Percentiles rank a stretch among this genome's conserved stretches.
These are phyloP conservation scores for Forsythia suspensa DNA, from an alignment of 257 asterid genomes.

Conservation along the genomic window DNA sequence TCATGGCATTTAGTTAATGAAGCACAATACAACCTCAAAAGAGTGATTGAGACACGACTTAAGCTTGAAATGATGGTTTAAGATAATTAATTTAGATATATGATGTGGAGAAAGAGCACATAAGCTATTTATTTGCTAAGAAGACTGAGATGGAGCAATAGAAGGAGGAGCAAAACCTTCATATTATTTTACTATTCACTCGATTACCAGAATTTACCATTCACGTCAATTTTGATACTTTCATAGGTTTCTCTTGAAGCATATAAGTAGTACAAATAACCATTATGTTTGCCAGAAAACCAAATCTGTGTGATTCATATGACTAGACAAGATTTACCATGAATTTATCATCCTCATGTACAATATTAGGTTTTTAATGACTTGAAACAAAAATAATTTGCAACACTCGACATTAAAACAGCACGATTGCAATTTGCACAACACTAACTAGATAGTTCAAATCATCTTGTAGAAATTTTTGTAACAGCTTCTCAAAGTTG, in stretches of 20 bases:
- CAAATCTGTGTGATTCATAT: not conserved
- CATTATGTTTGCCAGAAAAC: not conserved
- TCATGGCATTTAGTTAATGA: too few species aligned
- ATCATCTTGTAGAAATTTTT: conserved; percentile 4
- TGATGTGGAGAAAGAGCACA: not conserved
- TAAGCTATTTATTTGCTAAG: not conserved
- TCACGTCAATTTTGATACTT: not conserved
- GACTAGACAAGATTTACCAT: not conserved
- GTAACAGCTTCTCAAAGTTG: not conserved
- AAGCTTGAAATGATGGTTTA: not conserved
- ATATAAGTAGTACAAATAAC: not conserved
- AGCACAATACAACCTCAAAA: not conserved
- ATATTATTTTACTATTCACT: not conserved
- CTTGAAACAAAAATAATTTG: not conserved
- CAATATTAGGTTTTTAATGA: not conserved
- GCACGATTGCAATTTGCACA: not conserved
- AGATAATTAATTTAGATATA: not conserved
- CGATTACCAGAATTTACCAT: not conserved
- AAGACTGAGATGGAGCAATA: not conserved
- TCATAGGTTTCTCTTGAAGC: not conserved
- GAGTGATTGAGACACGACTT: not conserved
- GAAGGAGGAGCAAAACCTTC: not conserved
- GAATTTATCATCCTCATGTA: not conserved
- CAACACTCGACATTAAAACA: conserved; percentile 11
- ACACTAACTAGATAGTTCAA: not conserved